Percentiles rank a stretch among this genome's conserved stretches.
These are phyloP conservation scores for Diversispora epigaea DNA, from an alignment of 192 early-diverging fungal species.

Conservation along the genomic window DNA sequence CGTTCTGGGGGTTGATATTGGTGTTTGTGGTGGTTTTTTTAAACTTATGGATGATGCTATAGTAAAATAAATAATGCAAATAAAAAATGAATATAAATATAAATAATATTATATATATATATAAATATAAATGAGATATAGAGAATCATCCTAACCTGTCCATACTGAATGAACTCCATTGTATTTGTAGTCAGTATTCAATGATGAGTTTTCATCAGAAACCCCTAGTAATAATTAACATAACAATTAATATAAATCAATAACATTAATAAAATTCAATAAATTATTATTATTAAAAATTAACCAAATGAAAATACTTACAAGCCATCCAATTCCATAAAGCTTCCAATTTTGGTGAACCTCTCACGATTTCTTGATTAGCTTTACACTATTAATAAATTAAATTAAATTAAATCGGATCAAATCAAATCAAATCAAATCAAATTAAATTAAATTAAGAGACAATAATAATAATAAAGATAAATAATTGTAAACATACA, in stretches of 20 bases:
- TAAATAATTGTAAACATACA: constrained; percentile 38
- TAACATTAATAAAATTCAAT: background rate
- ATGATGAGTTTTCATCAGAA: constrained; percentile 39
- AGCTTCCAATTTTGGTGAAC: constrained; percentile 48
- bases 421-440: background rate
- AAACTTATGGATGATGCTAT: background rate
- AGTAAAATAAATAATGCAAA: too few relatives aligned
- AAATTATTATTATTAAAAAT: background rate
- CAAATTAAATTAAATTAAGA: constrained; percentile 35
- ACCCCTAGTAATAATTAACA: constrained; percentile 32
- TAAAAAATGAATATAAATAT: too few relatives aligned
- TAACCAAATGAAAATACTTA: constrained; percentile 34
- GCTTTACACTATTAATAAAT: constrained; percentile 35
- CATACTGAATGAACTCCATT: constrained; percentile 54
- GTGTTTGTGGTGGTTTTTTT: constrained; percentile 37
- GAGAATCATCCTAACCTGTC: constrained; percentile 25
- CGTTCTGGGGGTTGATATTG: constrained; percentile 41
- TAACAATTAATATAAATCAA: too few relatives aligned
- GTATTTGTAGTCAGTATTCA: constrained; percentile 53
- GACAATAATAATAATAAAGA: too few relatives aligned
- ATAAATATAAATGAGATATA: too few relatives aligned
- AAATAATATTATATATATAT: too few relatives aligned
- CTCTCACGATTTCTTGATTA: constrained; percentile 50
- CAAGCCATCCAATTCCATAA: constrained; percentile 55
- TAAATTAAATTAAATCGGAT: background rate